These are phyloP conservation scores for Aureobasidium sp. DNA, from an alignment of 2,329 filamentous ascomycete species.

Conservation along the genomic window DNA sequence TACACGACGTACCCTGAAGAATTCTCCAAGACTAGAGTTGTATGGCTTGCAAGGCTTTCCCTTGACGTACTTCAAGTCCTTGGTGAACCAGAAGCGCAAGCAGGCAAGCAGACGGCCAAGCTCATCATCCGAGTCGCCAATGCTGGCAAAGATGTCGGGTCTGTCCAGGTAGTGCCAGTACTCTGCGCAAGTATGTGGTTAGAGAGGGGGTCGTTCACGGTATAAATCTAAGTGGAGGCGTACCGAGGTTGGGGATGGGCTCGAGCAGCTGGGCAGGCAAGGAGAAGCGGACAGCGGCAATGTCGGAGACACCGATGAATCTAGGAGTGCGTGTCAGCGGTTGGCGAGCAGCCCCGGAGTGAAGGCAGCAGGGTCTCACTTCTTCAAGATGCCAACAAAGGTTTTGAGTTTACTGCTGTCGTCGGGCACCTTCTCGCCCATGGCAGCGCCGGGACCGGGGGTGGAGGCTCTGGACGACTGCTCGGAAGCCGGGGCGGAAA, in stretches of 20 bases:
- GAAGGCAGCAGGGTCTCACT: conserved; percentile 48
- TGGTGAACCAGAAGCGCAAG: conserved; percentile 96
- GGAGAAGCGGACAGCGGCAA: conserved; percentile 91
- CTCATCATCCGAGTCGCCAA: conserved; percentile 82
- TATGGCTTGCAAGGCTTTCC: conserved; percentile 98
- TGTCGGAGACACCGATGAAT: conserved; percentile 93
- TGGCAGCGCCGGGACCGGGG: conserved; percentile 11
- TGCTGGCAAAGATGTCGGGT: conserved; percentile 77
- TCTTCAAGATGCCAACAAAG: conserved; percentile 78
- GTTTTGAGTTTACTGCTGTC: conserved; percentile 84
- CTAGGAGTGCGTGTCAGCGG: conserved; percentile 37
- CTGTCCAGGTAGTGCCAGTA: conserved; percentile 99
- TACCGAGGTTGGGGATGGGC: conserved; percentile 82
- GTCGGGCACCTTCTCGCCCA: conserved; percentile 51
- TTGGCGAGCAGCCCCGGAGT: neutral
- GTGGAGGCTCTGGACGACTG: conserved; percentile 9
- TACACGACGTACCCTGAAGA: conserved; percentile 65
- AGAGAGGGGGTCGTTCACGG: neutral
- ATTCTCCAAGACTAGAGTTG: conserved; percentile 93
- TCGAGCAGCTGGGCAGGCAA: conserved; percentile 92
- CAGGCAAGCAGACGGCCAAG: conserved; percentile 93
- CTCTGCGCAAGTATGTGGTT: conserved; percentile 43
- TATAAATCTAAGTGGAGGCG: conserved; percentile 15
- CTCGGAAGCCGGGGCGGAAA: conserved; percentile 3
- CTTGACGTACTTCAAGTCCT: conserved; percentile 98